A percentile compares a stretch with the other conserved stretches of the same genome.
These are phyloP conservation scores for Trypanosoma boissoni DNA, from an alignment of 208 protist genomes.

Conservation along the genomic window DNA sequence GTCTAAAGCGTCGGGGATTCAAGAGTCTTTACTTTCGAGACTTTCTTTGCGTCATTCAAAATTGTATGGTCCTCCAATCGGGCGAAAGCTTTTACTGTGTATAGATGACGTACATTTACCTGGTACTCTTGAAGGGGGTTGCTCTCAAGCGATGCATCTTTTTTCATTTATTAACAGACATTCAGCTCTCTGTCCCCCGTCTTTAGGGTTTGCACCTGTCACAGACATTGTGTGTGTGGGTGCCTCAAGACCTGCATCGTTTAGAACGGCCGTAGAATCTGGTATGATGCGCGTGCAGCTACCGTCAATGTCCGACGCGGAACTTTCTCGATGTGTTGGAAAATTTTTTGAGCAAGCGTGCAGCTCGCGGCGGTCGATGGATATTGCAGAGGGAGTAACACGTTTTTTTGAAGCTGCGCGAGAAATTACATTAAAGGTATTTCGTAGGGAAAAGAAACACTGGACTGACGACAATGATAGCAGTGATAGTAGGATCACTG, in stretches of 20 bases:
- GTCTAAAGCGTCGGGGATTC: constrained; percentile 40
- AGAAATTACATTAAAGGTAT: constrained; percentile 8
- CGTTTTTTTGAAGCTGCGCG: constrained; percentile 54
- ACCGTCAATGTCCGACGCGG: constrained; percentile 50
- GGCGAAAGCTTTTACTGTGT: constrained; percentile 71
- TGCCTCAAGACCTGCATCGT: constrained; percentile 8
- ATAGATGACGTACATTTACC: constrained; percentile 84
- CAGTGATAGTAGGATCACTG: too few species aligned
- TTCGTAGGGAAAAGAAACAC: neutral
- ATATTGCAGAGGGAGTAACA: constrained; percentile 38
- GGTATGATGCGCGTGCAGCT: constrained; percentile 33
- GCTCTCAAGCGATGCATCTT: constrained; percentile 41
- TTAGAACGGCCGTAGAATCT: constrained; percentile 12
- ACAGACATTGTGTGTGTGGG: constrained; percentile 67
- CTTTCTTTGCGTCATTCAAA: constrained; percentile 47
- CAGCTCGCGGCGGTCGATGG: constrained; percentile 42
- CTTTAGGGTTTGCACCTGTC: constrained; percentile 50
- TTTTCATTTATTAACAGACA: constrained; percentile 71
- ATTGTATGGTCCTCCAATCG: constrained; percentile 52
- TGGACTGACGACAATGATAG: too few species aligned
- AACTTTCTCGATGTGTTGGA: constrained; percentile 51
- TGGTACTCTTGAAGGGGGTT: constrained; percentile 11
- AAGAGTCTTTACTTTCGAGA: constrained; percentile 52
- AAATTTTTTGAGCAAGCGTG: constrained; percentile 57
- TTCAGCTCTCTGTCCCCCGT: constrained; percentile 49